Evolutionary conservation across 345 rosid genomes (phyloP).

Genomic region (Syzygium grande): DNA sequence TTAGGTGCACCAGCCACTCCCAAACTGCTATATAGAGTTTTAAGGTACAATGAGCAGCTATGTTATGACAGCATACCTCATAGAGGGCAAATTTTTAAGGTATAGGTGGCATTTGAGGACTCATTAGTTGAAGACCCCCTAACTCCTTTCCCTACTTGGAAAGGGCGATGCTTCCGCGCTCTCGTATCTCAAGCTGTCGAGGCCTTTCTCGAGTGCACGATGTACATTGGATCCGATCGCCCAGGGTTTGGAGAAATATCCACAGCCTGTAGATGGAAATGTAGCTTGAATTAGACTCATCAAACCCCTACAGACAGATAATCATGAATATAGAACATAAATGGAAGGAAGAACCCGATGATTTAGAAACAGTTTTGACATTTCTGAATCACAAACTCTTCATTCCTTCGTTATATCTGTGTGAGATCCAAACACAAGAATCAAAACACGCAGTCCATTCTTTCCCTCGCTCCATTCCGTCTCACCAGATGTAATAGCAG

Average conservation of each 20-base stretch:
- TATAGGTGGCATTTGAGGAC: not conserved
- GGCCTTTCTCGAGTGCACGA: constrained; percentile 70
- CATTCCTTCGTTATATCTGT: not conserved
- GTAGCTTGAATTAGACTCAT: not conserved
- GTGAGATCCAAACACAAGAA: not conserved
- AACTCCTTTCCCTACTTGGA: not conserved
- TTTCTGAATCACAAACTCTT: not conserved
- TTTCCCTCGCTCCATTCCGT: not conserved
- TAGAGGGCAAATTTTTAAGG: not conserved
- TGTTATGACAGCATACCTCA: not conserved
- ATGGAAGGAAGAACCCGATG: not conserved
- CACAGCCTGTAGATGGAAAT: constrained; percentile 49
- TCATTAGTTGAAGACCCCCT: not conserved
- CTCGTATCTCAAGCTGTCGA: constrained; percentile 20
- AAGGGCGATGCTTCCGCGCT: not conserved
- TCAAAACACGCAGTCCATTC: not conserved
- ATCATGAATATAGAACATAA: not conserved
- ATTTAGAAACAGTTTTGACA: not conserved
- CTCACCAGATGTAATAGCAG: not conserved
- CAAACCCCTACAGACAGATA: not conserved
- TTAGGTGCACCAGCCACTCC: not conserved
- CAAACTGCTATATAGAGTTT: not conserved
- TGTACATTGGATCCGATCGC: constrained; percentile 74
- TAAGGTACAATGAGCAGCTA: not conserved
- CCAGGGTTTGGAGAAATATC: constrained; percentile 92